Evolutionary conservation across 306 rosid species (phyloP), one percentile per base, ranked within the genome.

Genomic region (Dryas drummondii): DNA sequence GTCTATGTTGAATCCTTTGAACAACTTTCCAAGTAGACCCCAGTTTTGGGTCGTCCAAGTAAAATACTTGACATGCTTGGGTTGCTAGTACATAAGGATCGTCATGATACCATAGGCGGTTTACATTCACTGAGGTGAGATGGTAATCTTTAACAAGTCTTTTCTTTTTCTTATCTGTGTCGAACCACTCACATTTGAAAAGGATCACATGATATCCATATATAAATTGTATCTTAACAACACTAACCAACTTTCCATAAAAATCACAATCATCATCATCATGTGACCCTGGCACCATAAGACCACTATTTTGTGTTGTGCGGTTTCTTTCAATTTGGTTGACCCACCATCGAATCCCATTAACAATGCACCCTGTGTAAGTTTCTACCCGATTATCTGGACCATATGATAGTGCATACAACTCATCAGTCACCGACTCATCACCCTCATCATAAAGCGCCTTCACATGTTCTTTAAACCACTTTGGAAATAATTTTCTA

Each of bases 11-110:
- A 16, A 49, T 19, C 42, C 0, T 13, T 5, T 61, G 32, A 6
- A 59, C 57, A 6, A 73, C 68, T 22, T 60, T 73, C 68, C 68
- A 59, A 59, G 6, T 17, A 13, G 8, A 40, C 0, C 70, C 51
- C 6, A 17, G 7, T 49, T 48, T 62, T 14, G 4, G 40, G 22
- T 62, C 78, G 10, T 74, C 4, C 2, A 62, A 6, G 11, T 74
- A 74, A 17, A 62, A 74, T 22, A 49, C 62, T 49, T 74, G 51
- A 12, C 32, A 9, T 22, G 42, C 61, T 74, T 74, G 70, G 6
- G 15, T 49, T 7, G 70, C 42, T 4, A 74, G 7, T 5, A 74
- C 53, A 11, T 46, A 74, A 0, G 51, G 41, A 5, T 50, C 61
- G 12, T 55, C 10, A 0, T 0, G 6, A 27, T 66, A 75, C 66